Evolutionary conservation across 306 rosid species (phyloP).

Genomic region (Acacia crassicarpa): DNA sequence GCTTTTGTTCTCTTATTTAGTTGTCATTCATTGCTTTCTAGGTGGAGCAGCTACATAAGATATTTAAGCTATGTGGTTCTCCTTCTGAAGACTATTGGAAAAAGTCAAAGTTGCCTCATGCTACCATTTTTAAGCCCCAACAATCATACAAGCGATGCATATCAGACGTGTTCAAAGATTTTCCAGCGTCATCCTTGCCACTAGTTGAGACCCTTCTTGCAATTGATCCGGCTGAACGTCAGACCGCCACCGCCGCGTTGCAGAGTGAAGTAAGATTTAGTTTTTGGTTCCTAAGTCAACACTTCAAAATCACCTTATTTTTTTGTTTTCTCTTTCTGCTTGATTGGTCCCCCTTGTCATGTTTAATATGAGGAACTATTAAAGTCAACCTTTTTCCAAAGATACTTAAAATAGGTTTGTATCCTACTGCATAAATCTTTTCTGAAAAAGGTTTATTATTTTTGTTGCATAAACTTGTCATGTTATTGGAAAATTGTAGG

Average conservation of each 20-base stretch:
- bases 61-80: constrained; percentile 92
- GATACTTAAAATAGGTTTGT: background rate
- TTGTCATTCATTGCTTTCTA: constrained; percentile 30
- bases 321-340: constrained; percentile 16
- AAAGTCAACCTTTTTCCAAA: background rate
- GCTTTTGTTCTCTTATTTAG: constrained; percentile 31
- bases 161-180: constrained; percentile 69
- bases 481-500: background rate
- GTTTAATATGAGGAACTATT: constrained; percentile 12
- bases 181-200: constrained; percentile 77
- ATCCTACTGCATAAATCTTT: background rate
- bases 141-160: constrained; percentile 86
- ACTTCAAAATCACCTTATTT: constrained; percentile 7
- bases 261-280: constrained; percentile 75
- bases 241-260: constrained; percentile 79
- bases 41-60: constrained; percentile 96
- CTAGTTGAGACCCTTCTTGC: constrained; percentile 79
- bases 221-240: constrained; percentile 81
- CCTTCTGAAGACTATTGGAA: constrained; percentile 93
- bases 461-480: background rate
- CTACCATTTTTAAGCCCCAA: constrained; percentile 85
- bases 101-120: constrained; percentile 84
- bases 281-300: constrained; percentile 14
- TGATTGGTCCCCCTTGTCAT: constrained; percentile 4
- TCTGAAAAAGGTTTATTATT: too few relatives aligned